Evolutionary conservation across 129 eudicot species (phyloP).

Genomic region (Flaveria bidentis): DNA sequence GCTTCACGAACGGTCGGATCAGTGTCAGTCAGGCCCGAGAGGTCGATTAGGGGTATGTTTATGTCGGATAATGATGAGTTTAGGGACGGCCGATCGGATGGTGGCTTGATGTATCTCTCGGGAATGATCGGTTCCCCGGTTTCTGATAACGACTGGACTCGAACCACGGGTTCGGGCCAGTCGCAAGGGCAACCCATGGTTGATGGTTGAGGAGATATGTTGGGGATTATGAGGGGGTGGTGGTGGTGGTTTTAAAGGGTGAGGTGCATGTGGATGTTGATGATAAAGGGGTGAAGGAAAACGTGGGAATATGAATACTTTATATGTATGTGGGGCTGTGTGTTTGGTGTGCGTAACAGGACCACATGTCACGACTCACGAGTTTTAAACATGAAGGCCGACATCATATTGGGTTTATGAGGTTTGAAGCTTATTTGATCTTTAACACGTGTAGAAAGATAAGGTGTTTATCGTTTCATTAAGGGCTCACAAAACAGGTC

Average conservation of each 20-base stretch:
- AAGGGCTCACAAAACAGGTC: too few relatives aligned
- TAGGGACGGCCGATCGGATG: conserved; percentile 49
- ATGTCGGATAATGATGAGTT: conserved; percentile 13
- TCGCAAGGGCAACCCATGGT: conserved; percentile 38
- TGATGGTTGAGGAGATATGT: not conserved
- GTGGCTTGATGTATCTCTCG: conserved; percentile 65
- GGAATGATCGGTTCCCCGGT: conserved; percentile 44
- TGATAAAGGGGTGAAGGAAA: not conserved
- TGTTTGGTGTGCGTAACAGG: not conserved
- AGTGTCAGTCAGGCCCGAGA: conserved; percentile 38
- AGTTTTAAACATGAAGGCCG: not conserved
- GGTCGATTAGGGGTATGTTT: conserved; percentile 75
- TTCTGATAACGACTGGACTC: conserved; percentile 78
- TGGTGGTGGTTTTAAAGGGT: not conserved
- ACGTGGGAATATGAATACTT: not conserved
- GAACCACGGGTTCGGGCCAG: conserved; percentile 84
- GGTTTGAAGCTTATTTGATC: not conserved
- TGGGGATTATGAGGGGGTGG: not conserved
- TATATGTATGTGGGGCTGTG: not conserved
- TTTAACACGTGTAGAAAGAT: too few relatives aligned
- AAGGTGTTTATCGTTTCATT: too few relatives aligned
- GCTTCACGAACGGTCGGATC: conserved; percentile 23
- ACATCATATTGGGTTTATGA: not conserved
- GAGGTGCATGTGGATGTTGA: not conserved
- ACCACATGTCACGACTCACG: too few relatives aligned